Base-by-base conservation (phyloP, 1,284 basidiomycete species). In the Stereum hirsutum region DNA sequence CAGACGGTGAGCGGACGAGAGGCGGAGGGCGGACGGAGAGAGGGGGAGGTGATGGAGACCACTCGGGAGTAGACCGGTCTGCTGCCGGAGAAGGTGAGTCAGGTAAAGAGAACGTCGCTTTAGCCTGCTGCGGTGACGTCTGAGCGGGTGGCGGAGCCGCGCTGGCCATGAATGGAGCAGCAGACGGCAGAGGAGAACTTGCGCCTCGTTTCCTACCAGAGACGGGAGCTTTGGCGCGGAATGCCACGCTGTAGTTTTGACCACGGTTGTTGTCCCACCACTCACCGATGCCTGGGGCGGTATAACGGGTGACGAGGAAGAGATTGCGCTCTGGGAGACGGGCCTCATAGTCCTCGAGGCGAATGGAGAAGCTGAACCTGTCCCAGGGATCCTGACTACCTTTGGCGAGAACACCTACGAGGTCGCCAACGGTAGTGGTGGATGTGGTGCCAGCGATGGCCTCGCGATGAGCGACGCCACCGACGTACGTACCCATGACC, bases 241-340 rank as follows among this genome's bases (percentile, higher is more conserved):
- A 87, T 10, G 58, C 64, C 45, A 96, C 69, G 42, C 76, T 68
- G 64, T 93, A 96, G 62, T 96, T 94, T 52, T 61, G 56, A 1
- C 81, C 83, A 12, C 61, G 66, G 55, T 95, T 96, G 63, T 93
- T 95, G 66, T 96, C 93, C 93, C 94, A 96, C 70, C 76, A 72
- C 69, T 81, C 64, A 55, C 80, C 59, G 57, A 67, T 61, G 69
- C 76, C 48, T 67, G 52, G 51, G 2, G 56, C 54, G 12, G 63
- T 66, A 59, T 73, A 90, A 25, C 81, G 68, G 3, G 72, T 74
- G 25, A 78, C 88, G 17, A 89, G 65, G 61, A 72, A 78, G 36
- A 92, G 60, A 11, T 74, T 75, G 27, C 83, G 70, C 6, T 78
- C 72, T 28, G 73, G 68, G n/a, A 93, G 66, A 47, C 74, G 75